A percentile compares a stretch with the other conserved stretches of the same genome.
These are phyloP conservation scores for Chlamydomonas incerta DNA, from an alignment of 139 green algal genomes.

Conservation along the genomic window DNA sequence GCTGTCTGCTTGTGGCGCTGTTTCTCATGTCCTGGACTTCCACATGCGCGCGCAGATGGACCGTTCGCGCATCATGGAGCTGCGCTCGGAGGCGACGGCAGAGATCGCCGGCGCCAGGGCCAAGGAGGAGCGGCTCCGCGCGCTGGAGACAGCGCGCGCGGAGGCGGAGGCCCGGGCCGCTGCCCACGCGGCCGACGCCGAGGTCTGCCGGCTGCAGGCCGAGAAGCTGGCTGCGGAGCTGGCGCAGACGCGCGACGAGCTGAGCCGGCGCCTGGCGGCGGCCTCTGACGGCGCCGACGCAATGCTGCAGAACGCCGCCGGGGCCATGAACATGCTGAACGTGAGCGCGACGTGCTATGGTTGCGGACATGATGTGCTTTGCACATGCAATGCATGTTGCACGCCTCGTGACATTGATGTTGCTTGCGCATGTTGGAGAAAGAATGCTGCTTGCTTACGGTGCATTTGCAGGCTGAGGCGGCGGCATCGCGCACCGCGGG, in stretches of 20 bases:
- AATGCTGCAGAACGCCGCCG: slow-evolving; percentile 56
- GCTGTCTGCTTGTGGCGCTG: too few relatives aligned
- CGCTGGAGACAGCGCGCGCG: slow-evolving; percentile 49
- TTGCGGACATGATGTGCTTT: too few relatives aligned
- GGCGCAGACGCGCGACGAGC: slow-evolving; percentile 43
- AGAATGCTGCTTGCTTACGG: not conserved
- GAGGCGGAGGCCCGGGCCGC: slow-evolving; percentile 67
- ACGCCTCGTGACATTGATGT: too few relatives aligned
- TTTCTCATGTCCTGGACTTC: too few relatives aligned
- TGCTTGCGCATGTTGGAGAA: too few relatives aligned
- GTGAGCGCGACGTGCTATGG: too few relatives aligned
- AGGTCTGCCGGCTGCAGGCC: slow-evolving; percentile 54
- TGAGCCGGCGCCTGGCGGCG: slow-evolving; percentile 20
- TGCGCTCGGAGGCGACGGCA: slow-evolving; percentile 57
- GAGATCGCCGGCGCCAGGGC: slow-evolving; percentile 55
- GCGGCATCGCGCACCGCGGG: not conserved
- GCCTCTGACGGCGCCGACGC: slow-evolving; percentile 50
- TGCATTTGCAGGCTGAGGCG: slow-evolving; percentile 25
- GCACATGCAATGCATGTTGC: too few relatives aligned
- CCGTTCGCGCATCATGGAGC: slow-evolving; percentile 53
- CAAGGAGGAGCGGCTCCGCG: slow-evolving; percentile 54
- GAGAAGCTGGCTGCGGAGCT: slow-evolving; percentile 58
- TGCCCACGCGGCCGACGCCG: slow-evolving; percentile 61
- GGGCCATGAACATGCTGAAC: slow-evolving; percentile 47
- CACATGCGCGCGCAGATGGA: slow-evolving; percentile 47